Conservation (phyloP, 306 rosid genomes). For the Herpetospermum pedunculosum region DNA sequence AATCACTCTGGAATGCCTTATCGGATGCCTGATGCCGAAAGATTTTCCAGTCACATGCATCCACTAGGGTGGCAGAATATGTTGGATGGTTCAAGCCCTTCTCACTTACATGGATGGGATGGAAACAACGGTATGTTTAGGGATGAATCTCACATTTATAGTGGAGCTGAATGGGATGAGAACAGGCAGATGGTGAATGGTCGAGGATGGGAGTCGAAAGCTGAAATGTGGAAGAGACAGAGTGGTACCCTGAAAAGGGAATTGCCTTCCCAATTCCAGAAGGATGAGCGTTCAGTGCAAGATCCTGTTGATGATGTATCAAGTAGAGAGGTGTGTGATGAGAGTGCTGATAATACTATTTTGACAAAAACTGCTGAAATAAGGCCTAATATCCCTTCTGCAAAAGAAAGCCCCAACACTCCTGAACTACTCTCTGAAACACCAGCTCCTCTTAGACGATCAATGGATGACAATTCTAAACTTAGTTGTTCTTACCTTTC, state of each 20-base stretch:
- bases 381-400: conserved; percentile 35
- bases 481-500: conserved; percentile 69
- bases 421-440: conserved; percentile 28
- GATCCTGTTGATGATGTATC: conserved; percentile 37
- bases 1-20: conserved; percentile 78
- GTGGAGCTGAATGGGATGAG: conserved; percentile 88
- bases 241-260: conserved; percentile 62
- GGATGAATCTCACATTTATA: conserved; percentile 68
- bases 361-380: conserved; percentile 42
- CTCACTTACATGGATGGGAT: conserved; percentile 92
- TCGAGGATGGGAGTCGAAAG: conserved; percentile 78
- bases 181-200: conserved; percentile 62
- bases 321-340: conserved; percentile 47
- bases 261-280: conserved; percentile 52
- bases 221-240: conserved; percentile 82
- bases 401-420: conserved; percentile 35
- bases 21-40: conserved; percentile 78
- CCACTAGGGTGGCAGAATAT: conserved; percentile 87
- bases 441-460: conserved; percentile 22
- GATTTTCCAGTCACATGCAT: conserved; percentile 80
- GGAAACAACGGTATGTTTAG: conserved; percentile 67
- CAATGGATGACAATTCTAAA: conserved; percentile 30
- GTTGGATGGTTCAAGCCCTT: conserved; percentile 88
- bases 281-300: conserved; percentile 41
- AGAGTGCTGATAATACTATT: conserved; percentile 23